These are phyloP conservation scores for Melanomma pulvis-pyrius DNA, from an alignment of 495 filamentous ascomycete species.

Conservation along the genomic window DNA sequence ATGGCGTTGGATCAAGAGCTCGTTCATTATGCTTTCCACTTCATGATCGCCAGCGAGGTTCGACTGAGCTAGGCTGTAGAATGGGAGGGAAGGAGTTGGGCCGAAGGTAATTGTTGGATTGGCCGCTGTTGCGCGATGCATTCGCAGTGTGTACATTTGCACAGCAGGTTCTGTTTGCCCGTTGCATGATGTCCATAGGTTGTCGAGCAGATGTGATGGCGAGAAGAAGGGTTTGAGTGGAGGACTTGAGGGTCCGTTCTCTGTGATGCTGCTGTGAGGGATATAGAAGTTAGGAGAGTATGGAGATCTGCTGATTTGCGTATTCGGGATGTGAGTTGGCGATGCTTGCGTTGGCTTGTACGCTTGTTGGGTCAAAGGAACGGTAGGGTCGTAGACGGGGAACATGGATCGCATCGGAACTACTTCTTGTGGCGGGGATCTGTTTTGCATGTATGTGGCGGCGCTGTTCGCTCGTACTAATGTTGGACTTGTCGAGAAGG, in stretches of 20 bases:
- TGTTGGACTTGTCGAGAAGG: conserved; percentile 33
- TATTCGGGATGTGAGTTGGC: conserved; percentile 57
- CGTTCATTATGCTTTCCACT: conserved; percentile 30
- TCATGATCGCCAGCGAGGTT: conserved; percentile 26
- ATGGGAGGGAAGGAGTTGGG: conserved; percentile 35
- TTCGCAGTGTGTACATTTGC: conserved; percentile 51
- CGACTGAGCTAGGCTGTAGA: conserved; percentile 42
- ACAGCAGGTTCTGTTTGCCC: conserved; percentile 52
- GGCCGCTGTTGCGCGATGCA: conserved; percentile 40
- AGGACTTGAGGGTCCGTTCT: conserved; percentile 17
- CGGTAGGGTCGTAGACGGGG: conserved; percentile 74
- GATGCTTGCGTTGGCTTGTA: conserved; percentile 65
- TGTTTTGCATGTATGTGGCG: conserved; percentile 34
- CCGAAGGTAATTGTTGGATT: conserved; percentile 38
- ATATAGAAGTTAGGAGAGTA: conserved; percentile 53
- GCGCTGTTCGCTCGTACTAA: conserved; percentile 40
- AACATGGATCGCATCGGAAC: conserved; percentile 72
- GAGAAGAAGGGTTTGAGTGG: conserved; percentile 38
- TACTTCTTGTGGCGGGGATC: conserved; percentile 39
- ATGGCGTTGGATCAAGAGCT: conserved; percentile 40
- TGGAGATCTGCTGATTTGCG: conserved; percentile 58
- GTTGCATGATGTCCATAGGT: conserved; percentile 60
- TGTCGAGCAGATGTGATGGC: conserved; percentile 51
- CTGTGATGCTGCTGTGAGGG: conserved; percentile 29
- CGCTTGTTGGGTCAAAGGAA: conserved; percentile 67